Conservation (phyloP, 495 filamentous ascomycete species). For the Neurospora intermedia region DNA sequence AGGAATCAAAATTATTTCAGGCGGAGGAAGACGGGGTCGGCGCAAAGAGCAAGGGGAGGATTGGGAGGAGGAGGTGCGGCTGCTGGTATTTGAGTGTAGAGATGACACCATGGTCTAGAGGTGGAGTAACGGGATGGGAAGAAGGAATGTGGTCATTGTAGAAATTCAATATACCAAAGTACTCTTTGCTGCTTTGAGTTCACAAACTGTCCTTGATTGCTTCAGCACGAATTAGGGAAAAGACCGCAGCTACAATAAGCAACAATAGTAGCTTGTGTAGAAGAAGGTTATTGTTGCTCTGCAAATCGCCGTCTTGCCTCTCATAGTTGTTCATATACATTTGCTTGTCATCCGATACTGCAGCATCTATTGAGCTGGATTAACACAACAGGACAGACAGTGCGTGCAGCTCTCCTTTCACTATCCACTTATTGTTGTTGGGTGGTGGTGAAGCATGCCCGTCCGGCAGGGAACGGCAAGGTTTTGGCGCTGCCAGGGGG, state of each 20-base stretch:
- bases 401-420: background rate
- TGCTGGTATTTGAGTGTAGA: background rate
- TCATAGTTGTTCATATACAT: background rate
- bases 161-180: background rate
- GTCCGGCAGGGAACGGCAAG: background rate
- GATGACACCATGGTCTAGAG: background rate
- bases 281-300: background rate
- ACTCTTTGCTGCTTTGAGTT: background rate
- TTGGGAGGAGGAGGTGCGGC: constrained; percentile 2
- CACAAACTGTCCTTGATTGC: background rate
- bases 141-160: background rate
- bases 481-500: background rate
- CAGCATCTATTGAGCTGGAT: background rate
- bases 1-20: constrained; percentile 20
- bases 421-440: background rate
- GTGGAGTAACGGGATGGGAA: background rate
- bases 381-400: background rate
- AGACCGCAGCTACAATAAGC: background rate
- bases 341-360: background rate
- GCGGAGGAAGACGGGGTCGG: constrained; percentile 16
- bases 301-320: background rate
- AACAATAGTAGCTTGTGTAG: no score
- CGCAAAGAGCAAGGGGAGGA: background rate
- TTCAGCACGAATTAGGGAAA: background rate
- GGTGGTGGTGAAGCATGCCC: background rate